These are phyloP conservation scores for Protomyces lactucae-debilis DNA, from an alignment of 1,139 yeast species.

Conservation along the genomic window DNA sequence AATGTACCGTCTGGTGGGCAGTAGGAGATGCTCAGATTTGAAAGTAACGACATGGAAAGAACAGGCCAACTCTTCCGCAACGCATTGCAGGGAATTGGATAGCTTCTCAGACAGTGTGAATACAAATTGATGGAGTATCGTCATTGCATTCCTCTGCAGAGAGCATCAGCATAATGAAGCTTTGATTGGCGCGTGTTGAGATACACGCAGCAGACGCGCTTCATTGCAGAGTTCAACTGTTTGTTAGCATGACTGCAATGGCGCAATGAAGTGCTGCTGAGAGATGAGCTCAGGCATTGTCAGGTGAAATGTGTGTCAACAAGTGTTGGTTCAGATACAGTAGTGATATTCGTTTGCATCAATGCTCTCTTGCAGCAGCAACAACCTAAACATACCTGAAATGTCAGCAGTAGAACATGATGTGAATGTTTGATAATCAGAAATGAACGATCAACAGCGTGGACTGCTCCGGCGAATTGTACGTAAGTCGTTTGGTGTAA, in stretches of 20 bases:
- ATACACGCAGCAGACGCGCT: neutral
- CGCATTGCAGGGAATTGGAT: neutral
- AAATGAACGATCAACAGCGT: conserved; percentile 24
- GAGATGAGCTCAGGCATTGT: conserved; percentile 23
- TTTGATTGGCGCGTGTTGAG: neutral
- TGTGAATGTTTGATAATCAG: conserved; percentile 4
- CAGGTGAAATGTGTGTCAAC: conserved; percentile 24
- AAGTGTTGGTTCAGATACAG: conserved; percentile 6
- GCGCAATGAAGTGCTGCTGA: neutral
- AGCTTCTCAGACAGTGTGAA: conserved; percentile 23
- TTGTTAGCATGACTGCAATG: no score
- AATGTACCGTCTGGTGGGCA: neutral
- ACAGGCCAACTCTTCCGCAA: no score
- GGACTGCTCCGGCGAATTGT: conserved; percentile 21
- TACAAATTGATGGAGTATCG: neutral
- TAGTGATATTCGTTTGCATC: conserved; percentile 1
- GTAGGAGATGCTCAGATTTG: conserved; percentile 15
- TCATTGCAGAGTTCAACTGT: no score
- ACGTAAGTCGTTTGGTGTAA: conserved; percentile 26
- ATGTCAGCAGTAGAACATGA: neutral
- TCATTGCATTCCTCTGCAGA: neutral
- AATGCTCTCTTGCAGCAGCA: neutral
- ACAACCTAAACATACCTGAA: neutral
- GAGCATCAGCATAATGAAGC: neutral
- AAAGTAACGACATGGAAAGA: conserved; percentile 12